phyloP scores from a whole-genome alignment of 2,329 filamentous ascomycete genomes.

The Trichoderma koningii region DNA sequence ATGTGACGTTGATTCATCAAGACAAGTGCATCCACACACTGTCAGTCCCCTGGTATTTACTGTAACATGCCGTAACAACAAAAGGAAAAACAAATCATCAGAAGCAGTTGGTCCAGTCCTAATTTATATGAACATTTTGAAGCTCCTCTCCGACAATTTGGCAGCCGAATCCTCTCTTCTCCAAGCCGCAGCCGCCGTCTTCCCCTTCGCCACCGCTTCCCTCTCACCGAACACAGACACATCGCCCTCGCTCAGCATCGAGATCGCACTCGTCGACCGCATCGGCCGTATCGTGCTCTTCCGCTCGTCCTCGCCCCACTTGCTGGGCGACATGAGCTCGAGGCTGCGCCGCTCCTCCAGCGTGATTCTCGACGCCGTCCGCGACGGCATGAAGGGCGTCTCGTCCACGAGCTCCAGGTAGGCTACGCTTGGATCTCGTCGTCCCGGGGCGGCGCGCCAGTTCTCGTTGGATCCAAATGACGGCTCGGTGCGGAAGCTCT shows the following conservation, averaged over 20 bases:
- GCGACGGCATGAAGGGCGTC: slow-evolving; percentile 45
- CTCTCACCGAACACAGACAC: slow-evolving; percentile 29
- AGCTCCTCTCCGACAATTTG: slow-evolving; percentile 34
- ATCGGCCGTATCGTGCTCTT: slow-evolving; percentile 24
- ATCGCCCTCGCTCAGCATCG: slow-evolving; percentile 23
- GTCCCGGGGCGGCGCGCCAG: slow-evolving; percentile 38
- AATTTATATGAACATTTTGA: slow-evolving; percentile 34
- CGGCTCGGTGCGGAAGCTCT: slow-evolving; percentile 35
- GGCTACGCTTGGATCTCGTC: slow-evolving; percentile 37
- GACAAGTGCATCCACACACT: background rate
- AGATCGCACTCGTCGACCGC: slow-evolving; percentile 20
- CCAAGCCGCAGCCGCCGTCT: slow-evolving; percentile 19
- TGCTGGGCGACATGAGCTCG: slow-evolving; percentile 28
- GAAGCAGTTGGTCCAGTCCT: background rate
- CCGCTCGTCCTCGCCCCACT: slow-evolving; percentile 22
- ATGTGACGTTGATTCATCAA: background rate
- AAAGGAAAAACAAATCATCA: background rate
- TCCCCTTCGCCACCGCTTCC: slow-evolving; percentile 16
- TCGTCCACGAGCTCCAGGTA: slow-evolving; percentile 42
- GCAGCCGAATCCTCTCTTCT: slow-evolving; percentile 30
- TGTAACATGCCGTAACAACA: background rate
- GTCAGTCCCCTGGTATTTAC: background rate
- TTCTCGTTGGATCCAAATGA: slow-evolving; percentile 45
- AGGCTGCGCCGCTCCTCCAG: slow-evolving; percentile 24
- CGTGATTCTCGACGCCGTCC: slow-evolving; percentile 32